These are phyloP conservation scores for Metrosideros polymorpha DNA, from an alignment of 441 rosid genomes.

Conservation along the genomic window DNA sequence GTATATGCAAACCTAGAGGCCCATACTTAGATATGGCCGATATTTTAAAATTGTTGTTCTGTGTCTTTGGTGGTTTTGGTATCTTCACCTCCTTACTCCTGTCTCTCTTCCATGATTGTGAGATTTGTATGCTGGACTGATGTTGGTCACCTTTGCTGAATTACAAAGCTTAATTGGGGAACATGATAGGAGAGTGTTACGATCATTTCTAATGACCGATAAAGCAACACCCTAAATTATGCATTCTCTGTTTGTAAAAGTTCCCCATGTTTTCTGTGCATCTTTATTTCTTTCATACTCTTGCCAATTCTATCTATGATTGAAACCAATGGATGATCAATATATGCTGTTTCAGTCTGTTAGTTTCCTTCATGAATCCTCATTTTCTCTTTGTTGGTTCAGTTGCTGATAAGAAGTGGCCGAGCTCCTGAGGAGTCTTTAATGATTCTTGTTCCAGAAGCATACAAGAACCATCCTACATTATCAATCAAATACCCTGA, in stretches of 20 bases:
- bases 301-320: not conserved
- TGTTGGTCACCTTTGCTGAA: not conserved
- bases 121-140: not conserved
- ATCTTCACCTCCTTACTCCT: not conserved
- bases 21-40: not conserved
- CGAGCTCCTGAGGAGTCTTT: constrained; percentile 87
- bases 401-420: constrained; percentile 95
- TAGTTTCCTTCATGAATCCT: not conserved
- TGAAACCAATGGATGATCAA: not conserved
- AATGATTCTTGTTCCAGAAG: constrained; percentile 99
- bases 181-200: not conserved
- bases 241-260: not conserved
- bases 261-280: not conserved
- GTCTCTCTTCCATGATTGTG: not conserved
- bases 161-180: not conserved
- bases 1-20: not conserved
- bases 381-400: not conserved
- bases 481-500: constrained; percentile 82
- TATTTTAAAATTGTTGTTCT: not conserved
- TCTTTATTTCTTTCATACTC: not conserved
- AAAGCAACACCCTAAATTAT: not conserved
- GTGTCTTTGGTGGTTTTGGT: not conserved
- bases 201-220: not conserved
- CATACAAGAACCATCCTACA: constrained; percentile 96
- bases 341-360: not conserved